These are phyloP conservation scores for Penicillium freii DNA, from an alignment of 2,329 filamentous ascomycete genomes.

Conservation along the genomic window DNA sequence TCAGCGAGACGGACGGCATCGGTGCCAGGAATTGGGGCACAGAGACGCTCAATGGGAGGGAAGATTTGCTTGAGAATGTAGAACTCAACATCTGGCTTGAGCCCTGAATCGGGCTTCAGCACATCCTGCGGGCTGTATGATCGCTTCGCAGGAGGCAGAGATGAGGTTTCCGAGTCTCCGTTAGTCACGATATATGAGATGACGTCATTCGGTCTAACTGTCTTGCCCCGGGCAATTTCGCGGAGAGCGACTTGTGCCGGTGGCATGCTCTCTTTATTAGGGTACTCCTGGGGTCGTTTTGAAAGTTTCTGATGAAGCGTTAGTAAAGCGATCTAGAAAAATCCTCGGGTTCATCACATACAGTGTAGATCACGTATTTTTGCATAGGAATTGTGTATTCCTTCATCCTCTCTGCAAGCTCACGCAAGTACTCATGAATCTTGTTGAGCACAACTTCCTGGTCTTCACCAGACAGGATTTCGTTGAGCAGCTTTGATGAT, in stretches of 20 bases:
- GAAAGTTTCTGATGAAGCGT: conserved; percentile 67
- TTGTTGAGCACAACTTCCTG: conserved; percentile 81
- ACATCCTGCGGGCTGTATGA: conserved; percentile 85
- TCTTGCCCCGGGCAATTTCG: conserved; percentile 81
- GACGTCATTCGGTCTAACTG: conserved; percentile 87
- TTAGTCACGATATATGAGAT: conserved; percentile 90
- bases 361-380: conserved; percentile 95
- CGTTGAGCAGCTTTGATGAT: conserved; percentile 83
- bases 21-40: conserved; percentile 90
- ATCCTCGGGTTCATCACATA: conserved; percentile 30
- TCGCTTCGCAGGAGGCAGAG: conserved; percentile 72
- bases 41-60: conserved; percentile 94
- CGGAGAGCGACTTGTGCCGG: conserved; percentile 93
- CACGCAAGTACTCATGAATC: conserved; percentile 88
- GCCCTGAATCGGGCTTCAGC: conserved; percentile 68
- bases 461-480: conserved; percentile 91
- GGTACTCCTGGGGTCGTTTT: conserved; percentile 89
- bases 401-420: conserved; percentile 83
- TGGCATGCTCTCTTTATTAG: conserved; percentile 91
- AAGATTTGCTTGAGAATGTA: conserved; percentile 98
- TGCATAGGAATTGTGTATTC: conserved; percentile 69
- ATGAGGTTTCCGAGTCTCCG: conserved; percentile 60
- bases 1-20: conserved; percentile 87
- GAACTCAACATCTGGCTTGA: conserved; percentile 92
- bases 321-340: conserved; percentile 7